Percentiles rank a stretch among this genome's conserved stretches.
Evolutionary conservation across 768 basidiomycete species (phyloP).

Genomic region (Crucibulum laeve): DNA sequence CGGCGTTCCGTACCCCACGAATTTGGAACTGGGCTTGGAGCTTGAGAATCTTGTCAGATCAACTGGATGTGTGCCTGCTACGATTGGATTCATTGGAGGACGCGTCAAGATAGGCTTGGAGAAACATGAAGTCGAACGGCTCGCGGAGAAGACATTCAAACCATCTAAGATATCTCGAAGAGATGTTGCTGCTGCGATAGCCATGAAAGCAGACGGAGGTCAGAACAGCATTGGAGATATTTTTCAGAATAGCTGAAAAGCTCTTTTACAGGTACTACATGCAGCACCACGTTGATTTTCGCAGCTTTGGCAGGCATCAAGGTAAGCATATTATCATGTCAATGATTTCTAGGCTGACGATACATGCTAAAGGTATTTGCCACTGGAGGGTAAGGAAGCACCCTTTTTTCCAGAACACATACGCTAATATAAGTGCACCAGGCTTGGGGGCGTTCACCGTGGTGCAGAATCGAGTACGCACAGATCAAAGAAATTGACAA

Average conservation of each 20-base stretch:
- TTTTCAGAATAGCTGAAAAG: background rate
- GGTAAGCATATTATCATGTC: conserved; percentile 27
- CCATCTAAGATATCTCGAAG: conserved; percentile 72
- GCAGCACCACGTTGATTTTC: conserved; percentile 70
- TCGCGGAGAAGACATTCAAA: conserved; percentile 50
- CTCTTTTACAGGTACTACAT: conserved; percentile 50
- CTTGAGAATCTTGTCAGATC: conserved; percentile 73
- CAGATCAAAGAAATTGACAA: background rate
- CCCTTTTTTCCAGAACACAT: conserved; percentile 1
- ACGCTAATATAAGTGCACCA: conserved; percentile 9
- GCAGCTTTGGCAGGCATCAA: conserved; percentile 85
- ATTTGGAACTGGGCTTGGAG: conserved; percentile 63
- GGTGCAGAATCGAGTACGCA: conserved; percentile 42
- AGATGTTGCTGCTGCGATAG: conserved; percentile 76
- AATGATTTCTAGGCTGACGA: conserved; percentile 2
- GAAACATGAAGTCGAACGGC: conserved; percentile 54
- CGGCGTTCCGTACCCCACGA: conserved; percentile 82
- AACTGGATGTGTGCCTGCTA: conserved; percentile 82
- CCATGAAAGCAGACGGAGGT: conserved; percentile 69
- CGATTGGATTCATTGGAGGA: conserved; percentile 81
- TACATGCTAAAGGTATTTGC: conserved; percentile 61
- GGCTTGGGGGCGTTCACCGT: conserved; percentile 36
- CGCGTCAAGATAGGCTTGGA: conserved; percentile 83
- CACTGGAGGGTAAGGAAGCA: conserved; percentile 75
- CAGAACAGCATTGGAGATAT: conserved; percentile 14